Evolutionary conservation across 176 grass and related monocot species (phyloP), one percentile per base, ranked within the genome.

Genomic region (Oryza nivara): DNA sequence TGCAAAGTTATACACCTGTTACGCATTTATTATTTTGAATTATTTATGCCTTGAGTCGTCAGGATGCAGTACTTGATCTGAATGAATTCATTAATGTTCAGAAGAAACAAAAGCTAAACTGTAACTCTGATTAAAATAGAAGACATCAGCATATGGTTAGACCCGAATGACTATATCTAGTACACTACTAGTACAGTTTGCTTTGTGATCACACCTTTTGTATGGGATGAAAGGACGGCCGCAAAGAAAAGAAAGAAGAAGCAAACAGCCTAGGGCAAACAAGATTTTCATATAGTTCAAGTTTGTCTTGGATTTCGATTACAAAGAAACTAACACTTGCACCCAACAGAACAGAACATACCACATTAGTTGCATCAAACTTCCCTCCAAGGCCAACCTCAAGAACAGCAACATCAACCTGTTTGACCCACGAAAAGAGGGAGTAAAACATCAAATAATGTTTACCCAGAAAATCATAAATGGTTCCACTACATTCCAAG

Each of bases 301-400:
- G 26, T 7, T 64, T 61, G 41, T 30, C 49, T 51, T 77, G 17
- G 44, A 41, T 73, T 64, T 72, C 23, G 3, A 35, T 28, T 78
- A 45, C 26, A 77, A 11, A 9, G 5, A 38, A 35, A 74, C 11
- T 7, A 68, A 71, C 11, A 12, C 60, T 23, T 51, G 23, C 43
- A 45, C 32, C 63, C 14, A 91, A 67, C 19, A n/a, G 12, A 77
- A 74, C 11, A 67, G 82, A 20, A 88, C 87, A 9, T 79, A 95
- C 96, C 92, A 93, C 91, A 89, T 98, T 98, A 72, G 96, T 98
- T 73, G 96, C 91, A 64, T 98, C 96, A 82, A 95, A 98, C 75
- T 89, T 98, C 56, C 96, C 96, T 80, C 96, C 96, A 51, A 98
- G 83, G 61, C 96, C 96, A 98, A 98, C 96, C 80, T 98, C 96